Percentiles rank a stretch among this genome's conserved stretches.
Conservation (phyloP, 345 rosid genomes). For the Mallotus nudiflorus region DNA sequence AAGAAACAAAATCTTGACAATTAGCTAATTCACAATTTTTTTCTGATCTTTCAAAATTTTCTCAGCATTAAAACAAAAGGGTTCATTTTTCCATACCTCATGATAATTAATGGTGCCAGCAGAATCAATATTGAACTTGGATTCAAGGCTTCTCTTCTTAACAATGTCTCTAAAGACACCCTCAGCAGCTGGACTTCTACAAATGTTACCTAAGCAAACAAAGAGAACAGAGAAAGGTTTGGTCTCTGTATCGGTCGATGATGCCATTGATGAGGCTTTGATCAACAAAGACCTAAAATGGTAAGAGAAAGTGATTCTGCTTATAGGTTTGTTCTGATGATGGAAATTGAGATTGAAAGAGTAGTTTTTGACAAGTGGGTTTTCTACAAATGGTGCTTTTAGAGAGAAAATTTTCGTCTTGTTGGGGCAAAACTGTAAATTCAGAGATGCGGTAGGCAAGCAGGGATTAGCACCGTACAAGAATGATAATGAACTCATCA, state of each 20-base stretch:
- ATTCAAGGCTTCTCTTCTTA: slow-evolving; percentile 64
- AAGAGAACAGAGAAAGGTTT: slow-evolving; percentile 83
- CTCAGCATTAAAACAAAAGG: slow-evolving; percentile 4
- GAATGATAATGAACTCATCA: background rate
- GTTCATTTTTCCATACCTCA: slow-evolving; percentile 47
- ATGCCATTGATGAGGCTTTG: slow-evolving; percentile 37
- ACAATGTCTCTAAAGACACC: slow-evolving; percentile 83
- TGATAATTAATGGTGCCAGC: slow-evolving; percentile 90
- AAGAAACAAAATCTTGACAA: background rate
- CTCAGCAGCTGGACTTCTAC: slow-evolving; percentile 98
- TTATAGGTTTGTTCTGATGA: slow-evolving; percentile 17
- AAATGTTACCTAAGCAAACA: slow-evolving; percentile 89
- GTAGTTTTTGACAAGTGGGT: slow-evolving; percentile 25
- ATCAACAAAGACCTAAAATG: slow-evolving; percentile 18
- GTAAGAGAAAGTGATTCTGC: slow-evolving; percentile 15
- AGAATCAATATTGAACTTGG: slow-evolving; percentile 79
- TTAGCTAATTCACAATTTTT: background rate
- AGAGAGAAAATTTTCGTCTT: slow-evolving; percentile 16
- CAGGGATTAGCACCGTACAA: slow-evolving; percentile 5
- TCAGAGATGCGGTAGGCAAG: slow-evolving; percentile 17
- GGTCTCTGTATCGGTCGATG: slow-evolving; percentile 29
- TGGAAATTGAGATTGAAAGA: background rate
- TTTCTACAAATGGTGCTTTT: slow-evolving; percentile 18
- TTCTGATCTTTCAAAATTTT: background rate
- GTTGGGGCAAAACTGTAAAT: slow-evolving; percentile 61